phyloP scores from a whole-genome alignment of 2,329 filamentous ascomycete species.

The Aspergillus aculeatus region DNA sequence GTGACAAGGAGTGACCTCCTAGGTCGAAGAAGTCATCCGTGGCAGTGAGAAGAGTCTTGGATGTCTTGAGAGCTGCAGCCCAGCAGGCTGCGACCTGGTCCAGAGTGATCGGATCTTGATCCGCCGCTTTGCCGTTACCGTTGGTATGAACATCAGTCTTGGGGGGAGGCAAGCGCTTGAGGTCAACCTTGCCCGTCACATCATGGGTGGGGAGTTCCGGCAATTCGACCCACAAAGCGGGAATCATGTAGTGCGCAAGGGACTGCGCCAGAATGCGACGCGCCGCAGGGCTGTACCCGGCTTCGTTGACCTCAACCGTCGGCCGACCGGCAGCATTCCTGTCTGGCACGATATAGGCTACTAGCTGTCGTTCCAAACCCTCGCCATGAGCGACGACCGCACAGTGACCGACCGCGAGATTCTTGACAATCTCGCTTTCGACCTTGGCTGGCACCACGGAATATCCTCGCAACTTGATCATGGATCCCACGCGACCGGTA shows the following conservation, averaged over 20 bases:
- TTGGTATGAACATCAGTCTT: conserved; percentile 49
- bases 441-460: conserved; percentile 76
- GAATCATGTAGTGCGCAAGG: conserved; percentile 81
- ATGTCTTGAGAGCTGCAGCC: conserved; percentile 68
- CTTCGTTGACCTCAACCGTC: conserved; percentile 64
- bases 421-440: conserved; percentile 67
- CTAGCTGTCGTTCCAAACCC: conserved; percentile 70
- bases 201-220: conserved; percentile 70
- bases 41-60: conserved; percentile 59
- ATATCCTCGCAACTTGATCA: conserved; percentile 80
- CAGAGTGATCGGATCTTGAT: conserved; percentile 64
- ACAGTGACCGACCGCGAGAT: conserved; percentile 69
- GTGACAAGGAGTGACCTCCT: conserved; percentile 72
- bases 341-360: conserved; percentile 74
- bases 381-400: conserved; percentile 73
- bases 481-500: conserved; percentile 71
- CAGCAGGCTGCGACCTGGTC: conserved; percentile 69
- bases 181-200: conserved; percentile 76
- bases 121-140: conserved; percentile 46
- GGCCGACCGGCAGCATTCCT: conserved; percentile 56
- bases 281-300: conserved; percentile 68
- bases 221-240: conserved; percentile 72
- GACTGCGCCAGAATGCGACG: conserved; percentile 64
- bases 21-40: conserved; percentile 80
- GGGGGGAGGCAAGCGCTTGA: conserved; percentile 68